A percentile compares a stretch with the other conserved stretches of the same genome.
Conservation (phyloP, 164 flowering plant genomes). For the grape (Vitis vinifera) region ASM3070453v1 NC_081811.1:860501-861000, state of each 20-base stretch:
- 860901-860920: constrained; percentile 68
- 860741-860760: constrained; percentile 49
- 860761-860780: constrained; percentile 45
- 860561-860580: constrained; percentile 79
- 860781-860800: constrained; percentile 56
- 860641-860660: constrained; percentile 94
- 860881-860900: constrained; percentile 80
- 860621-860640: constrained; percentile 85
- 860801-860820: constrained; percentile 61
- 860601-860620: constrained; percentile 73
- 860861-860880: constrained; percentile 45
- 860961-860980: constrained; percentile 61
- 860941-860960: constrained; percentile 69
- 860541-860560: constrained; percentile 75
- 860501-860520: constrained; percentile 91
- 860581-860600: constrained; percentile 79
- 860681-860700: constrained; percentile 97
- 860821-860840: constrained; percentile 66
- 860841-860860: constrained; percentile 44
- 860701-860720: constrained; percentile 85
- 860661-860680: constrained; percentile 93
- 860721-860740: constrained; percentile 71
- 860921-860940: constrained; percentile 43
- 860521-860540: constrained; percentile 92
- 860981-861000: constrained; percentile 63